Evolutionary conservation across 495 filamentous ascomycete species (phyloP), one percentile per base, ranked within the genome.

Genomic region (Aspergillus nanangensis): DNA sequence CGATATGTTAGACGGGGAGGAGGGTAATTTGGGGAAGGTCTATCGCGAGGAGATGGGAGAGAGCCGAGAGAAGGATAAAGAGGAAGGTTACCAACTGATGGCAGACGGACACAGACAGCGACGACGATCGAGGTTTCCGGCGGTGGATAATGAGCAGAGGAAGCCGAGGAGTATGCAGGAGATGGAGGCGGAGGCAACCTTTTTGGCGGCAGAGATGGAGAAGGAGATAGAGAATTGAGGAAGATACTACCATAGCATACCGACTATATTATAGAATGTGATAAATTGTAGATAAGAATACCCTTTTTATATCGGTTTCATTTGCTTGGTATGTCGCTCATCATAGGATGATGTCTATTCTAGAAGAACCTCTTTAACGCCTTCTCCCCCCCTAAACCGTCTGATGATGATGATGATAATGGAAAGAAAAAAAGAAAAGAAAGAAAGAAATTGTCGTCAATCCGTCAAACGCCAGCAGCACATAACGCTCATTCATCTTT

Each of bases 1-100:
- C 67, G 78, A 82, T 44, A 70, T 84, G 73, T 71, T 96, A 64
- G 90, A 95, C 58, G 80, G 76, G 25, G 88, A 94, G 61, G 86
- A 88, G 50, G 92, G 90, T 8, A 84, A 96, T 70, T 69, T 96
- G n/a, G 82, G 82, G 10, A 72, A 34, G 54, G 55, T 37, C 56
- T 69, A 45, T 42, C 52, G 25, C 53, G 60, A 53, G 42, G 32
- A n/a, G 41, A 33, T 36, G 35, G 38, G 38, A 25, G 34, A 44
- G 27, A 14, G 47, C 42, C 41, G 56, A 23, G 47, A 43, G 44
- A 44, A 45, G 42, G 31, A 40, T 11, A 20, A 48, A 20, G 37
- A 50, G 52, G 19, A 70, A 68, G 47, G 61, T 62, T 5, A 5
- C 11, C 7, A 11, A 29, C 25, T 29, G 25, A 7, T 11, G 25